Evolutionary conservation across 345 rosid species (phyloP).

Genomic region (Hevea brasiliensis): DNA sequence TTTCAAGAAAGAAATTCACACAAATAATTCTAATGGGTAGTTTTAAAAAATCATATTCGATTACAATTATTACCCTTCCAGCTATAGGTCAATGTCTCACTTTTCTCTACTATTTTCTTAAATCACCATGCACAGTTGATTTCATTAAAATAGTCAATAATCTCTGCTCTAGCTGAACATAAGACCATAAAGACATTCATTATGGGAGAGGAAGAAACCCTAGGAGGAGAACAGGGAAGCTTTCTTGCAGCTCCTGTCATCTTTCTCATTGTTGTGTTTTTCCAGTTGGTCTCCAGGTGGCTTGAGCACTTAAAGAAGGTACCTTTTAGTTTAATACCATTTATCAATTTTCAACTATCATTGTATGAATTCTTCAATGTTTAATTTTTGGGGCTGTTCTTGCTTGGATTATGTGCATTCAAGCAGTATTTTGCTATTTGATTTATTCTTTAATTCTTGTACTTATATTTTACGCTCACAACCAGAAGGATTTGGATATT

Average conservation of each 20-base stretch:
- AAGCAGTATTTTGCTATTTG: not conserved
- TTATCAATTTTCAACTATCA: too few relatives aligned
- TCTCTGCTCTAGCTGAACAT: too few relatives aligned
- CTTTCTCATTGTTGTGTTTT: slow-evolving; percentile 46
- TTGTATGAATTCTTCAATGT: too few relatives aligned
- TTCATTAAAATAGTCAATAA: too few relatives aligned
- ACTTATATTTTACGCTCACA: not conserved
- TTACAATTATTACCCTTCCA: too few relatives aligned
- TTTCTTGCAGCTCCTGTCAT: slow-evolving; percentile 59
- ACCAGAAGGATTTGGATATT: not conserved
- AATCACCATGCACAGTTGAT: too few relatives aligned
- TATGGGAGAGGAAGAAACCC: slow-evolving; percentile 43
- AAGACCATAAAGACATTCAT: too few relatives aligned
- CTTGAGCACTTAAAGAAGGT: slow-evolving; percentile 60
- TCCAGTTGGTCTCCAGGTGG: slow-evolving; percentile 47
- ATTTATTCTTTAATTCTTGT: not conserved
- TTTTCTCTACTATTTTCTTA: too few relatives aligned
- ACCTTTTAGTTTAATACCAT: not conserved
- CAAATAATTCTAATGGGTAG: too few relatives aligned
- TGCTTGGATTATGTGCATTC: not conserved
- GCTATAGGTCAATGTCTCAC: too few relatives aligned
- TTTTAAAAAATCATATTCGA: too few relatives aligned
- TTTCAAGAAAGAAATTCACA: too few relatives aligned
- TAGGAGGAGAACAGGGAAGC: slow-evolving; percentile 24
- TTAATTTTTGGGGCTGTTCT: not conserved